Percentiles rank a stretch among this genome's conserved stretches.
Conservation (phyloP, 140 eudicot species). For the Bidens hawaiensis region DNA sequence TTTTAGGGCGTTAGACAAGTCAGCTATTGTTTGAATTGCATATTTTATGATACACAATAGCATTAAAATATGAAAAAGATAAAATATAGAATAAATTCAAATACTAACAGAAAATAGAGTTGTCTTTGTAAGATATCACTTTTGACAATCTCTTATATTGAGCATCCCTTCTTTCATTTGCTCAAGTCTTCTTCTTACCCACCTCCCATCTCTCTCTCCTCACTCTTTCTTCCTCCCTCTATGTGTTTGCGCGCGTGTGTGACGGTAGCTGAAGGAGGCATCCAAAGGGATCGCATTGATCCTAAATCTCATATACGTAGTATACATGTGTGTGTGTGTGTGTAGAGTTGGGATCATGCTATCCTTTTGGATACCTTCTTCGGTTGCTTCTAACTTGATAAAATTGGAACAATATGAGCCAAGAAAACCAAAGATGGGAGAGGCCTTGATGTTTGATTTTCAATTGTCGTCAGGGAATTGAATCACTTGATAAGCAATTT, state of each 20-base stretch:
- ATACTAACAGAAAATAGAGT: neutral
- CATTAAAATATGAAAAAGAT: constrained; percentile 6
- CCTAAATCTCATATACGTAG: constrained; percentile 27
- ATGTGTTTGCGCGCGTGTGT: too few relatives aligned
- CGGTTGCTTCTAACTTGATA: constrained; percentile 38
- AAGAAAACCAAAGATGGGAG: neutral
- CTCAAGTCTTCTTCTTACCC: constrained; percentile 18
- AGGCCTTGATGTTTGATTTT: neutral
- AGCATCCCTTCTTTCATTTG: constrained; percentile 34
- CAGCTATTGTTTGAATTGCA: constrained; percentile 12
- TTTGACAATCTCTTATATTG: constrained; percentile 38
- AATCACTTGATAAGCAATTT: neutral
- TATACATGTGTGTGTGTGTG: neutral
- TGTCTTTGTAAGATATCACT: constrained; percentile 13
- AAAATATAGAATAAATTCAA: constrained; percentile 11
- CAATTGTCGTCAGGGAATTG: neutral
- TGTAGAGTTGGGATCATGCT: constrained; percentile 68
- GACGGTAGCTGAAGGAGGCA: constrained; percentile 65
- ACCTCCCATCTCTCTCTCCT: neutral
- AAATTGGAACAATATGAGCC: neutral
- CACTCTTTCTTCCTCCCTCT: neutral
- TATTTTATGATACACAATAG: constrained; percentile 2
- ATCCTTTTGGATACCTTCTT: constrained; percentile 92
- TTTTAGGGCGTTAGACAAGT: neutral
- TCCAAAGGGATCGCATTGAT: constrained; percentile 99